Evolutionary conservation across 2,329 filamentous ascomycete species (phyloP).

Genomic region (Trichoderma polysporum): DNA sequence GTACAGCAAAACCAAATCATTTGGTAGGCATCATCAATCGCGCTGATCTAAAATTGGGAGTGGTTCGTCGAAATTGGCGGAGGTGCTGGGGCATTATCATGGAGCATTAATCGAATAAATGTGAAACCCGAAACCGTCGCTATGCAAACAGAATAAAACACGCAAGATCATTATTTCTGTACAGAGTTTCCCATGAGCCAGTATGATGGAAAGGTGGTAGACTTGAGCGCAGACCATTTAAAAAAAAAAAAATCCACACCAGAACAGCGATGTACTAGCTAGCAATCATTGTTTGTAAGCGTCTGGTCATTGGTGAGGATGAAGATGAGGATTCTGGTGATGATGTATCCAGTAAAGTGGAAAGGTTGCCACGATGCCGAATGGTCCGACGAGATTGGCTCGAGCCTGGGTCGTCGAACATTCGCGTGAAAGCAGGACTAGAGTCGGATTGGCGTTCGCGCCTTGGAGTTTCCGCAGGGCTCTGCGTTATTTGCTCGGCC

Average conservation of each 20-base stretch:
- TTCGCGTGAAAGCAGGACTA: conserved; percentile 66
- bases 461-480: conserved; percentile 53
- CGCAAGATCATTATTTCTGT: conserved; percentile 27
- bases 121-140: conserved; percentile 34
- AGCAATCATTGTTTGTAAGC: conserved; percentile 66
- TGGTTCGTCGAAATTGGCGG: background rate
- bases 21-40: conserved; percentile 3
- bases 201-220: background rate
- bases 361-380: conserved; percentile 53
- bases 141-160: conserved; percentile 39
- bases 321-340: conserved; percentile 57
- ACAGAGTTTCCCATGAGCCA: conserved; percentile 27
- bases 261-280: conserved; percentile 36
- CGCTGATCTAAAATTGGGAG: background rate
- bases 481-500: conserved; percentile 58
- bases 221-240: background rate
- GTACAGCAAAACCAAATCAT: background rate
- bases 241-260: background rate
- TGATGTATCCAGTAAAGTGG: conserved; percentile 48
- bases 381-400: conserved; percentile 53
- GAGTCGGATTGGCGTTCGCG: conserved; percentile 49
- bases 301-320: conserved; percentile 48
- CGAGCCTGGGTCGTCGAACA: conserved; percentile 62
- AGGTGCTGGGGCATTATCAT: conserved; percentile 7
- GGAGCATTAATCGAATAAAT: conserved; percentile 25